These are phyloP conservation scores for Fusarium compactum DNA, from an alignment of 2,329 filamentous ascomycete species.

Conservation along the genomic window DNA sequence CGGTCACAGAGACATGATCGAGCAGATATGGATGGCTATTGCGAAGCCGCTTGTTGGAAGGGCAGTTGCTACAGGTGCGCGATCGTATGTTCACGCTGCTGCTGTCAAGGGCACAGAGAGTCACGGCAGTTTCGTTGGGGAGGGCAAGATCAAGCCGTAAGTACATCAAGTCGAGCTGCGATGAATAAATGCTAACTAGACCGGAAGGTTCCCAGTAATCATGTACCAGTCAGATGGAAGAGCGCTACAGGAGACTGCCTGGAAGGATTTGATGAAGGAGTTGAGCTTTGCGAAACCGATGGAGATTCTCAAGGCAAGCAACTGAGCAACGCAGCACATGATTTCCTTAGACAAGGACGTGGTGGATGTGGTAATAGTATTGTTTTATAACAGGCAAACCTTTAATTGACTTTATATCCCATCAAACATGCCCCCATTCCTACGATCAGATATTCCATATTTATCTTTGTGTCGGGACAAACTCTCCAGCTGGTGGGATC, in stretches of 20 bases:
- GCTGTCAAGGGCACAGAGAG: constrained; percentile 39
- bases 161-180: neutral
- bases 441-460: no score
- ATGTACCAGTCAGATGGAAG: constrained; percentile 41
- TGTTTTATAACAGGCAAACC: neutral
- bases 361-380: neutral
- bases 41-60: constrained; percentile 25
- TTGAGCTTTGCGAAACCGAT: constrained; percentile 37
- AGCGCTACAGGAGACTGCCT: constrained; percentile 34
- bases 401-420: neutral
- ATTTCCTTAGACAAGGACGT: no score
- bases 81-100: constrained; percentile 43
- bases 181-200: constrained; percentile 1
- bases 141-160: constrained; percentile 47
- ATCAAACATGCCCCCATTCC: neutral
- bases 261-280: constrained; percentile 43
- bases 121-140: constrained; percentile 44
- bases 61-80: constrained; percentile 29
- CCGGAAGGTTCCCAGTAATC: constrained; percentile 24
- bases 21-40: constrained; percentile 25
- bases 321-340: neutral
- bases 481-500: neutral
- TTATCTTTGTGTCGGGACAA: neutral
- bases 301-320: constrained; percentile 11
- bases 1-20: constrained; percentile 27